phyloP scores from a whole-genome alignment of 306 rosid species.

The Bauhinia variegata region DNA sequence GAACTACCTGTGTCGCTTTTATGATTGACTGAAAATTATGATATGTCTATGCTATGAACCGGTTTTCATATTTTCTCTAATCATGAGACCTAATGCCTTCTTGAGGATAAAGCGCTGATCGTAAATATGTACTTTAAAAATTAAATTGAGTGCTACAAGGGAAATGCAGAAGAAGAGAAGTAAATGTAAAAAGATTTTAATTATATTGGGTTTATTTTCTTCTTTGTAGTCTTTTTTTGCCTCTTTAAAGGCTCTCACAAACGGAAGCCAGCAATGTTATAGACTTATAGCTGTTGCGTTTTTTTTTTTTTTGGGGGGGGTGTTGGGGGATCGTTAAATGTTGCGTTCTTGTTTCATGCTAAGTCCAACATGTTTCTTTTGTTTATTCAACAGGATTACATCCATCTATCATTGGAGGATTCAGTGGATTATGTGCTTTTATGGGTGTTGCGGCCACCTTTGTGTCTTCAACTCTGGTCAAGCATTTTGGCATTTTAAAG shows the following conservation, averaged over 20 bases:
- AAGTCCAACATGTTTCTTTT: too few relatives aligned
- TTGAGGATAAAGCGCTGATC: neutral
- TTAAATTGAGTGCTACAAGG: conserved; percentile 19
- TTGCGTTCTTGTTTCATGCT: neutral
- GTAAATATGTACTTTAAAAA: conserved; percentile 17
- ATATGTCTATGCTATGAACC: too few relatives aligned
- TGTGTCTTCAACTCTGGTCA: conserved; percentile 80
- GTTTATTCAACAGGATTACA: conserved; percentile 70
- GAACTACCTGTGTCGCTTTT: neutral
- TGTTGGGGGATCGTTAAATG: too few relatives aligned
- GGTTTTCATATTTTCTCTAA: too few relatives aligned
- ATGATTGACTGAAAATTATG: neutral
- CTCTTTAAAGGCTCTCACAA: neutral
- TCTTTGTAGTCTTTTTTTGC: conserved; percentile 6
- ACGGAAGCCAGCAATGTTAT: conserved; percentile 13
- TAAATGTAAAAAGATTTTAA: conserved; percentile 4
- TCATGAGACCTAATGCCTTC: neutral
- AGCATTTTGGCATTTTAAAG: conserved; percentile 83
- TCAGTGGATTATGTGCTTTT: conserved; percentile 86
- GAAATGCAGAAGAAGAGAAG: conserved; percentile 18
- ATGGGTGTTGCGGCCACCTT: conserved; percentile 99
- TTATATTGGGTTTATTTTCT: conserved; percentile 9
- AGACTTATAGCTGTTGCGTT: too few relatives aligned
- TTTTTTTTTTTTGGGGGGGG: too few relatives aligned
- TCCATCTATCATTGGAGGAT: conserved; percentile 88